Evolutionary conservation across 495 filamentous ascomycete genomes (phyloP).

Genomic region (Hapsidospora chrysogenum): DNA sequence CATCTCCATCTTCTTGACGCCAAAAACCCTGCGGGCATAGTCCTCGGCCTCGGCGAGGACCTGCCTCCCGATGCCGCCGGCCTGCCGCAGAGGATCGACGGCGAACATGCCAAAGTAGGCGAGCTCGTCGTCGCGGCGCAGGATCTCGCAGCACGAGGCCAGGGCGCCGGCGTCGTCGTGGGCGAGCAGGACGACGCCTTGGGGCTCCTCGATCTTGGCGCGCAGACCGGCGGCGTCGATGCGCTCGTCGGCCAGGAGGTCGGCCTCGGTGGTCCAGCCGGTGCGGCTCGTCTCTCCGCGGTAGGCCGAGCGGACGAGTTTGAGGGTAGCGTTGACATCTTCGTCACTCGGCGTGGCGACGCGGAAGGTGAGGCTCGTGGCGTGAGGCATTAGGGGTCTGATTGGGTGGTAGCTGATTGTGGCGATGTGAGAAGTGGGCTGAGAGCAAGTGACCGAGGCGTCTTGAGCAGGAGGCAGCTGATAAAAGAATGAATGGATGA

Average conservation of each 20-base stretch:
- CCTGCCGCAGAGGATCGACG: slow-evolving; percentile 18
- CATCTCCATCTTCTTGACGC: slow-evolving; percentile 13
- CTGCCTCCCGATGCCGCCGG: slow-evolving; percentile 20
- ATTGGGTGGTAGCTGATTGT: no score
- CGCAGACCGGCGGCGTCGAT: slow-evolving; percentile 13
- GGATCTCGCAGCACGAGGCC: slow-evolving; percentile 19
- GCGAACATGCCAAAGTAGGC: slow-evolving; percentile 27
- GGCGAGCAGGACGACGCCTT: slow-evolving; percentile 19
- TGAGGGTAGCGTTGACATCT: neutral
- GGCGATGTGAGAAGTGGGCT: no score
- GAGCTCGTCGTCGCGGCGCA: slow-evolving; percentile 4
- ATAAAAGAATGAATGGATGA: no score
- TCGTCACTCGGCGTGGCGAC: neutral
- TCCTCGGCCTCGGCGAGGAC: slow-evolving; percentile 22
- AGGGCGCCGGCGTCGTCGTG: slow-evolving; percentile 7
- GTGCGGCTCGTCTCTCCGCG: slow-evolving; percentile 18
- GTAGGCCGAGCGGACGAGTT: slow-evolving; percentile 24
- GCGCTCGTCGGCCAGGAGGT: slow-evolving; percentile 15
- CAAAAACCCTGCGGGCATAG: slow-evolving; percentile 17
- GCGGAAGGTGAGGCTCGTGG: slow-evolving; percentile 5
- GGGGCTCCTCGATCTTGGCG: slow-evolving; percentile 22
- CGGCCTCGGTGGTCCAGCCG: slow-evolving; percentile 22
- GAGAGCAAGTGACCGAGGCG: no score
- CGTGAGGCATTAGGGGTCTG: slow-evolving; percentile 3
- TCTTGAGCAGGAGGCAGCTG: no score